These are phyloP conservation scores for Mycena polygramma DNA, from an alignment of 768 basidiomycete species.

Conservation along the genomic window DNA sequence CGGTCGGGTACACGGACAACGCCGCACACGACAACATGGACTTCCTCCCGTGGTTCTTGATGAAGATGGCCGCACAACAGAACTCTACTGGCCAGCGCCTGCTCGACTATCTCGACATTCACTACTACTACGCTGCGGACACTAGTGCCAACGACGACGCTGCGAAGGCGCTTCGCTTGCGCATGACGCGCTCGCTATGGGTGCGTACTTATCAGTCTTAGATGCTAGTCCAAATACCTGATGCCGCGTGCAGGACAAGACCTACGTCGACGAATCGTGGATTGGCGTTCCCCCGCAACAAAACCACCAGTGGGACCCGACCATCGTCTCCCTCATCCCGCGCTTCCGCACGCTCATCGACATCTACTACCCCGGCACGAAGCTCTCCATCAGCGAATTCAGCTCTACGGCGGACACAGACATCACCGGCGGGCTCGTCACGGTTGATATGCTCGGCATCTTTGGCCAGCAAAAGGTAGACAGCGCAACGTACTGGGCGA, in stretches of 20 bases:
- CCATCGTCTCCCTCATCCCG: constrained; percentile 59
- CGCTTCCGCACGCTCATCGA: constrained; percentile 64
- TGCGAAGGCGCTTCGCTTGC: constrained; percentile 63
- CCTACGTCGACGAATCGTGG: constrained; percentile 70
- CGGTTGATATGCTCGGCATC: constrained; percentile 65
- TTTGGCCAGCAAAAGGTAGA: constrained; percentile 65
- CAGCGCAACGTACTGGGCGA: constrained; percentile 67
- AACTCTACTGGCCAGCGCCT: constrained; percentile 54
- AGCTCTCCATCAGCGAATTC: constrained; percentile 68
- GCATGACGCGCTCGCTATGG: constrained; percentile 67
- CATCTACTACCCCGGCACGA: constrained; percentile 66
- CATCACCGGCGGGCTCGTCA: constrained; percentile 65
- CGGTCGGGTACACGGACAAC: constrained; percentile 61
- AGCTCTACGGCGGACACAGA: constrained; percentile 62
- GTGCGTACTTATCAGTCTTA: constrained; percentile 41
- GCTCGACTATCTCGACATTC: constrained; percentile 69
- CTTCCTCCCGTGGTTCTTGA: constrained; percentile 69
- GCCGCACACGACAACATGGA: constrained; percentile 65
- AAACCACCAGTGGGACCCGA: constrained; percentile 63
- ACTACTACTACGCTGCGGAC: constrained; percentile 68
- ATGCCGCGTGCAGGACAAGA: constrained; percentile 50
- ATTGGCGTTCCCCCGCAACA: constrained; percentile 54
- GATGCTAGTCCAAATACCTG: too few relatives aligned
- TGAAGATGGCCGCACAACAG: constrained; percentile 59
- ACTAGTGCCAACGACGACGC: constrained; percentile 66